Base-by-base conservation (phyloP, 345 rosid genomes). In the Carallia pectinifolia region DNA sequence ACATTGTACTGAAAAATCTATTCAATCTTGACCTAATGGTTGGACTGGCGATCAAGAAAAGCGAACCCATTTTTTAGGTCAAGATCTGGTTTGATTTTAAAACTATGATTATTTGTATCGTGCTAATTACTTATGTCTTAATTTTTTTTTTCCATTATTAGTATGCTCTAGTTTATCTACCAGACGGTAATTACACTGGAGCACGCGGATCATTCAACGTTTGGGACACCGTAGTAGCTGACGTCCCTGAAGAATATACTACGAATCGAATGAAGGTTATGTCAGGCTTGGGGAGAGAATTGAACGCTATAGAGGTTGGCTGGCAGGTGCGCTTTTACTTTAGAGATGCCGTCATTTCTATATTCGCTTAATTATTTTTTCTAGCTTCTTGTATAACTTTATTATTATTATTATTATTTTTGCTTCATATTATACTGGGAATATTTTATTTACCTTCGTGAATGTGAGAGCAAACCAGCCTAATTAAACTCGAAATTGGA, bases 281-380 rank as follows among this genome's bases (percentile, higher is more conserved):
- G 7, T 17, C 64, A 1, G 73, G 80, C 19, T 4, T 12, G 1
- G 38, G 4, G 12, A 2, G 38, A 4, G 67, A 50, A 8, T 1
- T 61, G n/a, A 78, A 78, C 56, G 0, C 54, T 13, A 0, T 66
- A 1, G 76, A 72, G 36, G 77, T 68, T 30, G 82, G 85, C 31
- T 81, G 80, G 76, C 19, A 48, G 8, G 50, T 34, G n/a, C n/a
- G 34, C 17, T 68, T 39, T 55, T 38, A 8, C 23, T 2, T 2
- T 10, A 12, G 15, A 19, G 29, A 53, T 18, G 27, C 19, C n/a
- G 56, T 27, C 1, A 3, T 7, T 12, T 53, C 2, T 29, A 53
- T 53, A 53, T 7, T 23, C 5, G 33, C 59, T 19, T 23, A 9
- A 29, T 19, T 55, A 55, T 55, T 29, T 55, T 53, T 17, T 23